Conservation (phyloP, 2,329 filamentous ascomycete genomes). For the Zymoseptoria passerinii region DNA sequence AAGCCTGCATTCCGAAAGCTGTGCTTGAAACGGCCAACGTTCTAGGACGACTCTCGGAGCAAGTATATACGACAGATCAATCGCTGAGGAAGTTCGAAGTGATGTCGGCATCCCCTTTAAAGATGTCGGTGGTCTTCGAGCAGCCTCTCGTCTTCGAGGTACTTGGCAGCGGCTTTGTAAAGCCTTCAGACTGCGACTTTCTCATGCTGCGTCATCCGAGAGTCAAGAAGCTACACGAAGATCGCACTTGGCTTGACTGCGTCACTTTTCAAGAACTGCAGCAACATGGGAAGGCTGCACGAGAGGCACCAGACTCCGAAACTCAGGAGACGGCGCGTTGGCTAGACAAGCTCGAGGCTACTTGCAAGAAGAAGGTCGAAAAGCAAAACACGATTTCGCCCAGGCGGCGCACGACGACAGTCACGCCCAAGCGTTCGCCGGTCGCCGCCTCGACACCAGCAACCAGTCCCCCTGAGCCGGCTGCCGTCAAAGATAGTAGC, state of each 20-base stretch:
- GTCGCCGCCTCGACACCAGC: background rate
- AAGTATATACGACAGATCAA: slow-evolving; percentile 21
- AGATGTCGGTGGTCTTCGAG: slow-evolving; percentile 51
- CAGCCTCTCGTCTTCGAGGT: slow-evolving; percentile 71
- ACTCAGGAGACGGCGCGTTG: slow-evolving; percentile 54
- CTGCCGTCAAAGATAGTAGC: background rate
- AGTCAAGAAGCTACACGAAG: slow-evolving; percentile 68
- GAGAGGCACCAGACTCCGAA: slow-evolving; percentile 45
- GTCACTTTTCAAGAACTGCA: slow-evolving; percentile 64
- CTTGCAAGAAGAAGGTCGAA: slow-evolving; percentile 24
- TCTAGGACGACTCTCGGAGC: slow-evolving; percentile 32
- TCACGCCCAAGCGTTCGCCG: background rate
- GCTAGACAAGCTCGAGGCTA: slow-evolving; percentile 50
- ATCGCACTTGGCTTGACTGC: slow-evolving; percentile 61
- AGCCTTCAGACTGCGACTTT: slow-evolving; percentile 58
- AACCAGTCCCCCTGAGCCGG: background rate
- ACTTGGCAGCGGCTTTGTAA: slow-evolving; percentile 71
- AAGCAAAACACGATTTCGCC: slow-evolving; percentile 16
- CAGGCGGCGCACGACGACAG: background rate
- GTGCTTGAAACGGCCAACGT: slow-evolving; percentile 38
- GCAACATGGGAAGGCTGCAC: slow-evolving; percentile 52
- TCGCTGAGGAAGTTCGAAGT: slow-evolving; percentile 18
- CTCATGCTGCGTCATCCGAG: slow-evolving; percentile 70
- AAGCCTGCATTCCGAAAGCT: slow-evolving; percentile 38
- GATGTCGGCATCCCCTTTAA: slow-evolving; percentile 10